A percentile compares a stretch with the other conserved stretches of the same genome.
phyloP scores from a whole-genome alignment of 2,329 filamentous ascomycete genomes.

The Plenodomus lindquistii region DNA sequence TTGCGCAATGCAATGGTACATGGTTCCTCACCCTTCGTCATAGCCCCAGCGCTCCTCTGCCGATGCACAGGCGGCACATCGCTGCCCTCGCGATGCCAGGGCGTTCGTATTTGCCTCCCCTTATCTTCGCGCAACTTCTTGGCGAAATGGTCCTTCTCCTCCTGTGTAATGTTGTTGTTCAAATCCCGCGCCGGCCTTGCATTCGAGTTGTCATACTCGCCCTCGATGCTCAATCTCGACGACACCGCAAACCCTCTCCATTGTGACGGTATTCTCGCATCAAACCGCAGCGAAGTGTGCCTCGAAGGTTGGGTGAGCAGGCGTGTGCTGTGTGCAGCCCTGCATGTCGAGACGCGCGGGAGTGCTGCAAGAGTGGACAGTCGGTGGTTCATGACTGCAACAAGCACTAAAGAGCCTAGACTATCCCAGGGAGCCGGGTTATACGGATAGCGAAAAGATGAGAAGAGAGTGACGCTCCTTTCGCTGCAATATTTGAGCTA shows the following conservation, averaged over 20 bases:
- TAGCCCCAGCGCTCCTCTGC: conserved; percentile 57
- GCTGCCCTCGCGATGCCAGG: conserved; percentile 68
- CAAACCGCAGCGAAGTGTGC: conserved; percentile 1
- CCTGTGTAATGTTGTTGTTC: conserved; percentile 49
- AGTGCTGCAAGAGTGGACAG: conserved; percentile 28
- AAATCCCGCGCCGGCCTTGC: conserved; percentile 45
- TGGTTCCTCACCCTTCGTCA: conserved; percentile 67
- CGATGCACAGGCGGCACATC: conserved; percentile 60
- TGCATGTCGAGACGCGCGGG: conserved; percentile 16
- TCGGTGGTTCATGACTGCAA: conserved; percentile 34
- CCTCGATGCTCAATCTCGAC: conserved; percentile 10
- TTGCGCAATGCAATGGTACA: background rate
- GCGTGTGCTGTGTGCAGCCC: conserved; percentile 15
- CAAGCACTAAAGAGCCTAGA: background rate
- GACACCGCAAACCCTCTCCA: conserved; percentile 11
- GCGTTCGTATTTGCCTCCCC: conserved; percentile 62
- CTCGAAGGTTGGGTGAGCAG: background rate
- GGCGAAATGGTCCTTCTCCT: conserved; percentile 53
- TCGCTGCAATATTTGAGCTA: background rate
- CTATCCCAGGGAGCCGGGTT: conserved; percentile 13
- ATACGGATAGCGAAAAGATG: conserved; percentile 4
- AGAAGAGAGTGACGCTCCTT: background rate
- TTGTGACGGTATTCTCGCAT: background rate
- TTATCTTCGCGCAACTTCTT: conserved; percentile 52
- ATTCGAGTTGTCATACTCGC: conserved; percentile 37